Evolutionary conservation across 371 early-diverging fungal species (phyloP), one percentile per base, ranked within the genome.

Genomic region (Fennellomyces sp.): DNA sequence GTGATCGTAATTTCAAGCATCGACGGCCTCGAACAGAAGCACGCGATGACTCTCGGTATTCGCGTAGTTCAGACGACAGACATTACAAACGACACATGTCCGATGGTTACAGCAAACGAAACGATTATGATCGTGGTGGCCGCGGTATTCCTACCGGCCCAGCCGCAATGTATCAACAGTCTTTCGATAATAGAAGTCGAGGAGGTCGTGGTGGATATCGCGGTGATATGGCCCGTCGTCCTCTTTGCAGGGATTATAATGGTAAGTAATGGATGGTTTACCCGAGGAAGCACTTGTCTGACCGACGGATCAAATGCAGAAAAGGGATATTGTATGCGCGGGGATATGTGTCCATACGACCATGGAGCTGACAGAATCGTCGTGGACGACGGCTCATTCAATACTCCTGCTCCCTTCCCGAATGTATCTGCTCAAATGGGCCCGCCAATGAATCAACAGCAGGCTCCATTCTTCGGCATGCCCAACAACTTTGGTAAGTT

Each of bases 241-340:
- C 72, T 17, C 80, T 81, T 23, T 92, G 93, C 62, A 82, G 86
- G 47, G 91, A 91, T 56, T 91, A 88, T 68, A 88, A 89, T 75
- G 89, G 91, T 90, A 80, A 53, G 30, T n/a, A n/a, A n/a, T n/a
- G n/a, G n/a, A n/a, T n/a, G n/a, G n/a, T n/a, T n/a, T n/a, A n/a
- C n/a, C n/a, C n/a, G n/a, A n/a, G n/a, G n/a, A n/a, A n/a, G n/a
- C n/a, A n/a, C n/a, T n/a, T n/a, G n/a, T n/a, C n/a, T n/a, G n/a
- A n/a, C n/a, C n/a, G n/a, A n/a, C n/a, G n/a, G n/a, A n/a, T n/a
- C n/a, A n/a, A n/a, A n/a, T n/a, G n/a, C n/a, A n/a, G 65, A 91
- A 60, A 84, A 85, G 55, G 94, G 94, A 31, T 89, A 74, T 57
- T 94, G 94, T 65, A 76, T 88, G 76, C 88, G 92, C 33, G 94